Conservation (phyloP, 2,329 filamentous ascomycete genomes). For the Colletotrichum eremochloae region DNA sequence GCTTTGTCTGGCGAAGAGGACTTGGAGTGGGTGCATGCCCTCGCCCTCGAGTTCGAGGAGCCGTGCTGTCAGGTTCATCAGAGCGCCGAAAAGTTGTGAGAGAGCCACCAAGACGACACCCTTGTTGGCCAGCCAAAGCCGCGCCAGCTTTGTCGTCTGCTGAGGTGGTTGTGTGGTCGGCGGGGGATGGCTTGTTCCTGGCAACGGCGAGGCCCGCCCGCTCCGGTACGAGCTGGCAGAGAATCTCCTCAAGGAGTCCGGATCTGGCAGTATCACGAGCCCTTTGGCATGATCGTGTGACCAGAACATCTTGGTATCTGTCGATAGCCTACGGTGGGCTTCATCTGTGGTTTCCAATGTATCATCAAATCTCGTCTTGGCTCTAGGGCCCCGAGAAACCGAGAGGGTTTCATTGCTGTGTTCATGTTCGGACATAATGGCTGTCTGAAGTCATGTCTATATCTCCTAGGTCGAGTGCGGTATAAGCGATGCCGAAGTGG, state of each 20-base stretch:
- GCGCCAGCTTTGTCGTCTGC: constrained; percentile 41
- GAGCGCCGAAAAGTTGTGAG: constrained; percentile 83
- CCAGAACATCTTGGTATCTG: constrained; percentile 45
- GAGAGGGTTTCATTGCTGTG: constrained; percentile 36
- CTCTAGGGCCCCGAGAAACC: constrained; percentile 44
- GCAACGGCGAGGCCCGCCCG: constrained; percentile 46
- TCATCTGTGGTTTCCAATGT: constrained; percentile 45
- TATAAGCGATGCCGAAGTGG: background rate
- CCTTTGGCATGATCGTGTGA: constrained; percentile 37
- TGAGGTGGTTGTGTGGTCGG: constrained; percentile 27
- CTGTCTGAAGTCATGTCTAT: constrained; percentile 26
- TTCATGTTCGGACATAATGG: constrained; percentile 43
- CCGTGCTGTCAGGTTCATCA: constrained; percentile 88
- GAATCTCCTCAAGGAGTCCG: constrained; percentile 52
- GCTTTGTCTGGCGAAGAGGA: constrained; percentile 84
- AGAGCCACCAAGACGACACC: constrained; percentile 80
- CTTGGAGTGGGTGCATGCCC: constrained; percentile 85
- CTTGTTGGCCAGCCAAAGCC: constrained; percentile 75
- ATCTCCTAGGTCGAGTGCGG: background rate
- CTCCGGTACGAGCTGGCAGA: constrained; percentile 56
- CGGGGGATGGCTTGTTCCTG: constrained; percentile 43
- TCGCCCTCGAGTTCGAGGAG: constrained; percentile 79
- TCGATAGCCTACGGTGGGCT: constrained; percentile 46
- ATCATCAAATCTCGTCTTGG: constrained; percentile 45
- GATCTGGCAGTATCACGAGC: constrained; percentile 47